Evolutionary conservation across 2,329 filamentous ascomycete genomes (phyloP).

Genomic region (Aspergillus clavatus): DNA sequence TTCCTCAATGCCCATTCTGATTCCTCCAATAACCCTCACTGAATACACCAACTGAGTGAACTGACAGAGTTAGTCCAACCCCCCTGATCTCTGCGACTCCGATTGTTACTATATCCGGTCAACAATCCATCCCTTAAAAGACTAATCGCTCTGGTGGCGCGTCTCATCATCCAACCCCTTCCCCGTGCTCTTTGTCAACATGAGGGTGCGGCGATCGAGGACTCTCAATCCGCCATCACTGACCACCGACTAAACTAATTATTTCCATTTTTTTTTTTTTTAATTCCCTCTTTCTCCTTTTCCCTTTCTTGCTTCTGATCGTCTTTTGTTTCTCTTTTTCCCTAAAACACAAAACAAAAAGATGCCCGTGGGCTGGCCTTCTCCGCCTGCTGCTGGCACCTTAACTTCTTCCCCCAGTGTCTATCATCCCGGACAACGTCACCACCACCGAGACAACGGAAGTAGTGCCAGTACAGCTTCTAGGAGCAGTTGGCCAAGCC

Average conservation of each 20-base stretch:
- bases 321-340: neutral
- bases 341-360: too few species aligned
- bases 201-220: neutral
- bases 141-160: neutral
- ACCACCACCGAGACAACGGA: conserved; percentile 7
- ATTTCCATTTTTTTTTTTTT: neutral
- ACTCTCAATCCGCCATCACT: too few species aligned
- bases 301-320: neutral
- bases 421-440: conserved; percentile 14
- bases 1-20: too few species aligned
- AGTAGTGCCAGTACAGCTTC: conserved; percentile 9
- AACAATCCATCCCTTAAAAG: neutral
- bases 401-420: conserved; percentile 11
- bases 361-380: conserved; percentile 11
- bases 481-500: conserved; percentile 14
- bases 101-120: neutral
- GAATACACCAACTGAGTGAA: too few species aligned
- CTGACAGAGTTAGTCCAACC: too few species aligned
- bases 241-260: neutral
- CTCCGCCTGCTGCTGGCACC: conserved; percentile 19
- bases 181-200: neutral
- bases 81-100: neutral
- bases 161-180: neutral
- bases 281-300: neutral
- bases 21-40: too few species aligned